phyloP scores from a whole-genome alignment of 2,329 filamentous ascomycete species.

The Cladosporium colombiae region DNA sequence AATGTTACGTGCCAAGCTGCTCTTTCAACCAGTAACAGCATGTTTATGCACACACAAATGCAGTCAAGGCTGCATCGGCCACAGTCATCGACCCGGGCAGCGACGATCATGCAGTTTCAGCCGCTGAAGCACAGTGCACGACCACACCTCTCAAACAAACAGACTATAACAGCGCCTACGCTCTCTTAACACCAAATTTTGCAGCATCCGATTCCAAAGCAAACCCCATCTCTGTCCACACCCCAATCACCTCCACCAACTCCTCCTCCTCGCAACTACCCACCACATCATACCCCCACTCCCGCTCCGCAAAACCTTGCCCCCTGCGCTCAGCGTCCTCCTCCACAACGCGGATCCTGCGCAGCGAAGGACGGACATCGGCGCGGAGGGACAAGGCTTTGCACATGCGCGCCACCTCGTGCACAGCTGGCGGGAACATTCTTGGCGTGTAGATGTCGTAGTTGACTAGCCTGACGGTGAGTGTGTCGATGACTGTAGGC shows the following conservation, averaged over 20 bases:
- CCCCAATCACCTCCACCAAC: neutral
- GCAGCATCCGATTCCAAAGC: neutral
- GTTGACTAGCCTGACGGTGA: neutral
- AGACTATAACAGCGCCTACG: neutral
- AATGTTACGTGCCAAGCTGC: neutral
- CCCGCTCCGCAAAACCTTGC: neutral
- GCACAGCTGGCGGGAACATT: conserved; percentile 1
- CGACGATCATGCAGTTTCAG: neutral
- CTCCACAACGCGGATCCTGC: neutral
- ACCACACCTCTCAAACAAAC: neutral
- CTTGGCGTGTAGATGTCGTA: conserved; percentile 10
- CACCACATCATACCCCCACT: conserved; percentile 7
- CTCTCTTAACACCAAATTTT: neutral
- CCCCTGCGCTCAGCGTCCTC: neutral
- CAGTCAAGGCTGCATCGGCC: neutral
- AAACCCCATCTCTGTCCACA: neutral
- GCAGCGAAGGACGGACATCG: neutral
- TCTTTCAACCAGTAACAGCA: neutral
- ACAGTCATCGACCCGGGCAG: neutral
- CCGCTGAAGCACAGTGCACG: neutral
- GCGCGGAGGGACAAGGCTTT: neutral
- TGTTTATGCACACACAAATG: neutral
- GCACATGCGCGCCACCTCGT: neutral
- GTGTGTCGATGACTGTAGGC: neutral
- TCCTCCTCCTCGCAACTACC: neutral